phyloP scores from a whole-genome alignment of 306 rosid species.

The Rubus parviflorus region DNA sequence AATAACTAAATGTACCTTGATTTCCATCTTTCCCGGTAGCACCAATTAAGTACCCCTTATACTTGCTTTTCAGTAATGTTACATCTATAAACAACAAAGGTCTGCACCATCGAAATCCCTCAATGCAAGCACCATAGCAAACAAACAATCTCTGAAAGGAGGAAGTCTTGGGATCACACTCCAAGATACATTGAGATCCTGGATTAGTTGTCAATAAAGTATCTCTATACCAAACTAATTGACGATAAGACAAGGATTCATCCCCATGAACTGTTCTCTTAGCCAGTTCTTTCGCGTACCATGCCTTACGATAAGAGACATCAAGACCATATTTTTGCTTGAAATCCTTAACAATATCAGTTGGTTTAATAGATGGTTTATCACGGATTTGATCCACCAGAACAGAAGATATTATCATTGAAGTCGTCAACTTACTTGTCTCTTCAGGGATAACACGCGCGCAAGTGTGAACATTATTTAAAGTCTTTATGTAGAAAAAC shows the following conservation, averaged over 20 bases:
- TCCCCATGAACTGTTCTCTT: background rate
- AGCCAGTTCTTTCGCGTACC: background rate
- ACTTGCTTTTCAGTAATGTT: background rate
- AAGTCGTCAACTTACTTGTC: background rate
- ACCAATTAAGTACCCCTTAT: background rate
- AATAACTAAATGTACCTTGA: conserved; percentile 4
- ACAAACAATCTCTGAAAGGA: conserved; percentile 9
- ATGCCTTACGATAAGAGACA: background rate
- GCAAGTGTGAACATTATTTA: conserved; percentile 8
- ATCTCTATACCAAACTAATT: background rate
- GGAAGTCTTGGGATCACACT: conserved; percentile 4
- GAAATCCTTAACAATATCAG: background rate
- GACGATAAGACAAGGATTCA: background rate
- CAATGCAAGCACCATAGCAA: conserved; percentile 15
- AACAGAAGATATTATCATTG: conserved; percentile 1
- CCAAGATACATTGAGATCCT: background rate
- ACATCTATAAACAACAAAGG: conserved; percentile 8
- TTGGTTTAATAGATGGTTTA: background rate
- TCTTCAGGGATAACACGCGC: background rate
- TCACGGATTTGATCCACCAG: background rate
- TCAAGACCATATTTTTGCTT: conserved; percentile 9
- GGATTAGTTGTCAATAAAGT: background rate
- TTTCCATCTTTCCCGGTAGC: conserved; percentile 5
- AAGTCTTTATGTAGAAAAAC: conserved; percentile 4
- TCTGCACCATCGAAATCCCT: conserved; percentile 2